Conservation (phyloP, 108 stramenopile species). For the Skeletonema marinoi region DNA sequence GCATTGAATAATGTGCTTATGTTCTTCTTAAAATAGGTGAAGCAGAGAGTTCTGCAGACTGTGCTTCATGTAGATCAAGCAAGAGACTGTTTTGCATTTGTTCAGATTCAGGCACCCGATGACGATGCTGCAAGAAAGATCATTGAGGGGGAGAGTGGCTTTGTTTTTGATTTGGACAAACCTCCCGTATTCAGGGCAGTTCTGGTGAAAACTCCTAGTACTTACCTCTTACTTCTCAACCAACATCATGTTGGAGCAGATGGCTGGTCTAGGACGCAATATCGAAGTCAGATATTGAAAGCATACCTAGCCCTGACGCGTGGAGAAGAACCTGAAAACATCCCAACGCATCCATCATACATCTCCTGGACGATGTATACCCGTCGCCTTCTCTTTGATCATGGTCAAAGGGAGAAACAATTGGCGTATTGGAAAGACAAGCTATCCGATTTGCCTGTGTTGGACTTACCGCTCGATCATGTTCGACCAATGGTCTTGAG, state of each 20-base stretch:
- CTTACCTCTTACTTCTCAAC: slow-evolving; percentile 4
- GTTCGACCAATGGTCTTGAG: slow-evolving; percentile 12
- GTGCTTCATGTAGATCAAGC: too few species aligned
- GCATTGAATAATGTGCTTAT: too few species aligned
- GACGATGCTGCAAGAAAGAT: too few species aligned
- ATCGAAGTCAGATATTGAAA: slow-evolving; percentile 15
- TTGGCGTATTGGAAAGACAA: slow-evolving; percentile 27
- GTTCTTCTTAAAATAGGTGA: too few species aligned
- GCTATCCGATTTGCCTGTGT: slow-evolving; percentile 4
- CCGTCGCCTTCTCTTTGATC: slow-evolving; percentile 6
- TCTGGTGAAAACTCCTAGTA: neutral
- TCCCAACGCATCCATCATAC: slow-evolving; percentile 11
- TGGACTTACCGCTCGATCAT: slow-evolving; percentile 12
- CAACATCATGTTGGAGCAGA: slow-evolving; percentile 24
- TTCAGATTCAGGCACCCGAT: too few species aligned
- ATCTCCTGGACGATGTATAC: slow-evolving; percentile 11
- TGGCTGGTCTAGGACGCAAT: slow-evolving; percentile 8
- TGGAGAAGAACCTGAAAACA: slow-evolving; percentile 5
- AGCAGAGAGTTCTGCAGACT: too few species aligned
- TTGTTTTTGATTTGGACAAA: too few species aligned
- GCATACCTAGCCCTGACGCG: slow-evolving; percentile 12
- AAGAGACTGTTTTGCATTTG: too few species aligned
- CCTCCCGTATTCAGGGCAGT: too few species aligned
- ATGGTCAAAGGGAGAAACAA: slow-evolving; percentile 17
- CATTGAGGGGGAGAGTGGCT: too few species aligned